These are phyloP conservation scores for Galeopsis tetrahit DNA, from an alignment of 257 asterid species.

Conservation along the genomic window DNA sequence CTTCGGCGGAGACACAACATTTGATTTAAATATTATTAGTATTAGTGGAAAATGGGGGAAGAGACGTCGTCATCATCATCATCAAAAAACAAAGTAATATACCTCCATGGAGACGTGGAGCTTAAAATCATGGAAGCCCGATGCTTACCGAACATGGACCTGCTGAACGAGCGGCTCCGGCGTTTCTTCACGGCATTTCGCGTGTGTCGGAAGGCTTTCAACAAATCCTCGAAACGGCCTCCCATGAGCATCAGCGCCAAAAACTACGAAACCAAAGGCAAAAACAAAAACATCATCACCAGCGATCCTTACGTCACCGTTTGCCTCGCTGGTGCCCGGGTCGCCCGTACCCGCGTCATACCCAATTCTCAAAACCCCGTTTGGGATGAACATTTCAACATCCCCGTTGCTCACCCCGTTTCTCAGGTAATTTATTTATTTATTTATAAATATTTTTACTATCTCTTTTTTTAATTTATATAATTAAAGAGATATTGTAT, in stretches of 20 bases:
- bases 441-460: not conserved
- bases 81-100: conserved; percentile 22
- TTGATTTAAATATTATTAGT: no score
- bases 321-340: conserved; percentile 79
- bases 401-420: conserved; percentile 88
- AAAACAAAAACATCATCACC: conserved; percentile 64
- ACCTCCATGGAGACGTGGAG: conserved; percentile 91
- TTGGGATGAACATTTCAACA: conserved; percentile 79
- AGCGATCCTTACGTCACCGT: conserved; percentile 95
- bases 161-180: conserved; percentile 70
- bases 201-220: conserved; percentile 53
- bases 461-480: not conserved
- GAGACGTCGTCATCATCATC: not conserved
- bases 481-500: no score
- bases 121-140: conserved; percentile 82
- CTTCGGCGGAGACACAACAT: conserved; percentile 43
- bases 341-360: conserved; percentile 81
- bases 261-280: conserved; percentile 34
- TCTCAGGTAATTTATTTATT: conserved; percentile 49
- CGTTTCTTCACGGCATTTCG: conserved; percentile 64
- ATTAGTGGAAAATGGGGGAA: conserved; percentile 30
- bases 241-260: conserved; percentile 38
- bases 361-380: conserved; percentile 79
- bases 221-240: conserved; percentile 9
- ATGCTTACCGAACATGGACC: conserved; percentile 85